Base-by-base conservation (phyloP, 2,329 filamentous ascomycete species). In the Botrytis deweyae region DNA sequence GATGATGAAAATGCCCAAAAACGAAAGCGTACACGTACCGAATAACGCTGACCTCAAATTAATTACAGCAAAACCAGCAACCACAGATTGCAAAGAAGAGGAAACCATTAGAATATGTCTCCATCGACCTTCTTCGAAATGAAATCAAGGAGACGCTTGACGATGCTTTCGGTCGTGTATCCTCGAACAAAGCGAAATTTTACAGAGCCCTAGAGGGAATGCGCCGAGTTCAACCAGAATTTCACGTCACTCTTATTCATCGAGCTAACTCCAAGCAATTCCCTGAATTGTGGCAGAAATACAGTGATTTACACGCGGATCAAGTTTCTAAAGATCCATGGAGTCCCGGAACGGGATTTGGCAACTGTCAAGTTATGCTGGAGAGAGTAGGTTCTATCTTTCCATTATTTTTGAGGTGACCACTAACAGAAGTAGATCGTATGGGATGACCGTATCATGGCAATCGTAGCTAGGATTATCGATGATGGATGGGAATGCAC, bases 231-330 rank as follows among this genome's bases (percentile, higher is more conserved):
- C 95, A 98, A 82, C 81, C 87, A n/a, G 87, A 90, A 59, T 99
- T 98, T 82, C 96, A 99, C 81, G 93, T 99, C 74, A 99, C 96
- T 0, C 88, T 99, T 58, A 94, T 98, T 82, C 96, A 99, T 82
- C 91, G 91, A 65, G 90, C 91, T 18, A 85, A 85, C 4, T 84
- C 89, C 16, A 85, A 86, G 59, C 83, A 91, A 44, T 83, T 91
- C 76, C 87, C 90, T 0, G 88, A 91, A 14, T 85, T 95, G 72
- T 99, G 96, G 96, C 84, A 91, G 72, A 88, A 86, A 72, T 95
- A 98, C 78, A 82, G 81, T 8, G 84, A 87, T n/a, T 83, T 93
- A 1, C 89, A 93, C 78, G 69, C 77, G 29, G 82, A 82, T 18
- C 84, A 83, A 2, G 78, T 76, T 14, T 70, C 74, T 49, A 70